Conservation (phyloP, 495 filamentous ascomycete genomes). For the Halenospora varia region DNA sequence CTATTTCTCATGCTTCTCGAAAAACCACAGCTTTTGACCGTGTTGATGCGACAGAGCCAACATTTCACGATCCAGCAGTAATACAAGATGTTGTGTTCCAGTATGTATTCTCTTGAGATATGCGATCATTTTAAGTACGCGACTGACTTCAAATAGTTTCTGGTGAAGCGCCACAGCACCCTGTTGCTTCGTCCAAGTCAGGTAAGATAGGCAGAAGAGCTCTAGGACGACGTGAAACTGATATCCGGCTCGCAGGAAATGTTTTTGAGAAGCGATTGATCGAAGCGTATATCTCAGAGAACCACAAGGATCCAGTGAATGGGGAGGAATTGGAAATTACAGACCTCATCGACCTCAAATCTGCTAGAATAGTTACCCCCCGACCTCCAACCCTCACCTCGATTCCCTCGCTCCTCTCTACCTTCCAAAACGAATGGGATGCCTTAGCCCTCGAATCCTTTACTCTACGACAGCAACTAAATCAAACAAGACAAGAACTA, state of each 20-base stretch:
- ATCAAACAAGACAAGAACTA: slow-evolving; percentile 88
- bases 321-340: slow-evolving; percentile 82
- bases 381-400: slow-evolving; percentile 94
- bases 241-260: slow-evolving; percentile 49
- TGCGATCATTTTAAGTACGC: slow-evolving; percentile 15
- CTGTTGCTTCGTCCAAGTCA: slow-evolving; percentile 90
- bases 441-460: slow-evolving; percentile 86
- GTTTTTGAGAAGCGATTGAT: slow-evolving; percentile 94
- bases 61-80: slow-evolving; percentile 20
- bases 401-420: slow-evolving; percentile 89
- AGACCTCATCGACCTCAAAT: slow-evolving; percentile 84
- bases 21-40: slow-evolving; percentile 5
- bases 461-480: slow-evolving; percentile 79
- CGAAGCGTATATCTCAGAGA: slow-evolving; percentile 89
- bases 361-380: slow-evolving; percentile 74
- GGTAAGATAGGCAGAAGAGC: slow-evolving; percentile 51
- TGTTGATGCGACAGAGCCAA: slow-evolving; percentile 17
- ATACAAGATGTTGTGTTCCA: slow-evolving; percentile 67
- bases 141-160: slow-evolving; percentile 60
- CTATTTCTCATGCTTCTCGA: not conserved
- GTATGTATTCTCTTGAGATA: slow-evolving; percentile 40
- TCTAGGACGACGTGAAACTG: slow-evolving; percentile 27
- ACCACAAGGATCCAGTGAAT: slow-evolving; percentile 90
- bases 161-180: slow-evolving; percentile 91
- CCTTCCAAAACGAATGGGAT: slow-evolving; percentile 99